These are phyloP conservation scores for Monosporascus sp. DNA, from an alignment of 2,329 filamentous ascomycete species.

Conservation along the genomic window DNA sequence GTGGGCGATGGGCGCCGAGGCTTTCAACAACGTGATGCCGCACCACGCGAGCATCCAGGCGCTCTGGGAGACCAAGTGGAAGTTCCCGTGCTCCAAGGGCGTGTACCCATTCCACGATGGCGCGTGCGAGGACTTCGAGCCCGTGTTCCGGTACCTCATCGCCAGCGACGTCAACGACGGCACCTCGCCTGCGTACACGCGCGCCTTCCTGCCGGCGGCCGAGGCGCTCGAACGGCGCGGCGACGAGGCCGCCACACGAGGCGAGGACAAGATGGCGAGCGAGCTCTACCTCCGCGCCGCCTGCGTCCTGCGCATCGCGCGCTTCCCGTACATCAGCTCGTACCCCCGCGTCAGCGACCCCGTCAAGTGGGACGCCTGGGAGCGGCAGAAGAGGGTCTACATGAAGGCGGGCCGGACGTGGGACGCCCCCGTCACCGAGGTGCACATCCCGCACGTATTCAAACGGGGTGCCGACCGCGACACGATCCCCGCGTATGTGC, in stretches of 20 bases:
- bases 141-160: constrained; percentile 61
- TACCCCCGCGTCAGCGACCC: constrained; percentile 34
- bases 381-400: constrained; percentile 59
- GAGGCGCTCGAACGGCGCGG: constrained; percentile 50
- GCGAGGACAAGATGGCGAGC: constrained; percentile 49
- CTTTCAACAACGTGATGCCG: constrained; percentile 42
- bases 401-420: constrained; percentile 51
- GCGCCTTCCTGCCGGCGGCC: constrained; percentile 57
- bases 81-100: constrained; percentile 56
- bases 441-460: constrained; percentile 55
- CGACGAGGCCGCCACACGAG: constrained; percentile 42
- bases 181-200: constrained; percentile 60
- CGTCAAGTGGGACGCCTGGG: constrained; percentile 59
- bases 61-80: constrained; percentile 75
- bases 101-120: constrained; percentile 75
- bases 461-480: constrained; percentile 45
- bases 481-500: constrained; percentile 60
- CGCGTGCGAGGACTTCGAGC: constrained; percentile 61
- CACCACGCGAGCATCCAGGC: constrained; percentile 57
- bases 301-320: constrained; percentile 66
- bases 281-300: constrained; percentile 66
- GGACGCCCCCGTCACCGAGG: constrained; percentile 56
- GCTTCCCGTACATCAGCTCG: constrained; percentile 57
- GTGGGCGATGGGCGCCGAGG: constrained; percentile 40
- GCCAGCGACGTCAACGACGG: constrained; percentile 59